Evolutionary conservation across 2,329 filamentous ascomycete species (phyloP).

Genomic region (Penicillium griseofulvum): DNA sequence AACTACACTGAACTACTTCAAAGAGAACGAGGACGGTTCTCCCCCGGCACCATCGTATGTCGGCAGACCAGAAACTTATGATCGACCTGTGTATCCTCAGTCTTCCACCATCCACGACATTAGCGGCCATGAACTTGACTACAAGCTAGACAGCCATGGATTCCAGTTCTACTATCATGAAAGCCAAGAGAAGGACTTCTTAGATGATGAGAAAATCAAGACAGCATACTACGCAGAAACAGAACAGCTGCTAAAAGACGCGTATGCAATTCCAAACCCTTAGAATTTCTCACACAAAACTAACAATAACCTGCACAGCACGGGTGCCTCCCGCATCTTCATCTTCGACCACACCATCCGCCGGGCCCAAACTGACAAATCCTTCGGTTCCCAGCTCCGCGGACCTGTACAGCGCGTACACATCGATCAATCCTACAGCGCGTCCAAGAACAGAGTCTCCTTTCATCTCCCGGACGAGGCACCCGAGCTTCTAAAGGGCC

Average conservation of each 20-base stretch:
- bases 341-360: constrained; percentile 55
- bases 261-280: constrained; percentile 20
- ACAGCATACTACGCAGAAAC: constrained; percentile 48
- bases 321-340: constrained; percentile 45
- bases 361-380: constrained; percentile 34
- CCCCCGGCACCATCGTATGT: constrained; percentile 42
- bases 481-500: constrained; percentile 41
- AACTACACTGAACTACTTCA: constrained; percentile 49
- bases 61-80: constrained; percentile 41
- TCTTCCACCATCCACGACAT: constrained; percentile 44
- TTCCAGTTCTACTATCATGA: constrained; percentile 47
- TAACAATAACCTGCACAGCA: constrained; percentile 21
- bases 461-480: constrained; percentile 48
- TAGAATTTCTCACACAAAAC: neutral
- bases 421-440: constrained; percentile 51
- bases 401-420: constrained; percentile 52
- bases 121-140: constrained; percentile 43
- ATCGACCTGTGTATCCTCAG: constrained; percentile 40
- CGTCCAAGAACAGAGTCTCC: constrained; percentile 43
- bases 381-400: constrained; percentile 34
- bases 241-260: constrained; percentile 47
- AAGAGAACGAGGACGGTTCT: constrained; percentile 44
- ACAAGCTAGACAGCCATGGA: constrained; percentile 48
- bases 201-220: constrained; percentile 44
- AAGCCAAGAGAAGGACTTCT: constrained; percentile 39